A percentile compares a stretch with the other conserved stretches of the same genome.
Evolutionary conservation across 2,329 filamentous ascomycete species (phyloP).

Genomic region (Incumbomyces lentus): DNA sequence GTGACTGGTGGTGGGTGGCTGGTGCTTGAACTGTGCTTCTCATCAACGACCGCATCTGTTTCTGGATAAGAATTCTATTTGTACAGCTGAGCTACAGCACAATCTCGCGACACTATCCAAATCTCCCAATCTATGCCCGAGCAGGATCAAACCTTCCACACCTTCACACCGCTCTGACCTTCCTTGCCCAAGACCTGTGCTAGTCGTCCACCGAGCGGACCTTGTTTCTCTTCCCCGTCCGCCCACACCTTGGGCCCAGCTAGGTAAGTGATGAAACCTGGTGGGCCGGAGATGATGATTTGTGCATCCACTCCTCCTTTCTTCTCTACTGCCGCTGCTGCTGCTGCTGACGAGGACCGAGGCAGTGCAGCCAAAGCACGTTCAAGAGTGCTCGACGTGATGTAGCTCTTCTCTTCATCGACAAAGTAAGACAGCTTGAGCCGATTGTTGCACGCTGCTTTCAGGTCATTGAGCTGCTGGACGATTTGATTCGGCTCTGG

Average conservation of each 20-base stretch:
- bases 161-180: constrained; percentile 14
- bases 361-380: constrained; percentile 14
- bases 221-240: constrained; percentile 18
- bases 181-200: constrained; percentile 13
- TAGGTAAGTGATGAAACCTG: constrained; percentile 74
- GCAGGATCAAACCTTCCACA: constrained; percentile 17
- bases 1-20: background rate
- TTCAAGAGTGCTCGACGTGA: constrained; percentile 45
- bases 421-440: constrained; percentile 66
- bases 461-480: constrained; percentile 52
- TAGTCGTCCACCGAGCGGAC: constrained; percentile 14
- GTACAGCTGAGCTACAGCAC: no score
- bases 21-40: no score
- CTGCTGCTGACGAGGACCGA: constrained; percentile 16
- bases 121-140: no score
- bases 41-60: no score
- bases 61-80: no score
- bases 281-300: constrained; percentile 79
- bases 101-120: no score
- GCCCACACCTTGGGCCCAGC: constrained; percentile 57
- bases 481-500: constrained; percentile 37
- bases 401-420: constrained; percentile 64
- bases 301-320: constrained; percentile 44
- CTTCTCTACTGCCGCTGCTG: constrained; percentile 10
- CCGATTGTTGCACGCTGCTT: constrained; percentile 44